Percentiles rank a stretch among this genome's conserved stretches.
Conservation (phyloP, 345 rosid genomes). For the Bruguiera sexangula region DNA sequence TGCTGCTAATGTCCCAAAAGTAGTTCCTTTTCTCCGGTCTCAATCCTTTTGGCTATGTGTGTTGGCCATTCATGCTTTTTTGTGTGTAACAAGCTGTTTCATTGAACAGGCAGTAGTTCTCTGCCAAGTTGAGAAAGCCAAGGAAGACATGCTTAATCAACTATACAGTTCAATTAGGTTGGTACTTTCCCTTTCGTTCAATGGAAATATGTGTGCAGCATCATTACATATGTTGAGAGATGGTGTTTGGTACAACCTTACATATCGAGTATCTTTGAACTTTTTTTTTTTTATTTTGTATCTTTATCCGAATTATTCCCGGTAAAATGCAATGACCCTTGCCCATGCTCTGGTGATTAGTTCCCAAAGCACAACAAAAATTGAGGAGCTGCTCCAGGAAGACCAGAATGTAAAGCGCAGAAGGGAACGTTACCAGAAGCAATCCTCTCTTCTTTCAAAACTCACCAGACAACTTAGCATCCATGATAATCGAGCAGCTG, state of each 20-base stretch:
- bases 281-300: not conserved
- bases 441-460: conserved; percentile 75
- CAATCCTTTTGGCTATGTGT: not conserved
- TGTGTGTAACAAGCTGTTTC: conserved; percentile 13
- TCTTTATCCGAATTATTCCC: not conserved
- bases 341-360: conserved; percentile 31
- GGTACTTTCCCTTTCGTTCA: conserved; percentile 1
- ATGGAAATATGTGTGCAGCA: not conserved
- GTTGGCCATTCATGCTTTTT: conserved; percentile 3
- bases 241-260: not conserved
- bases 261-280: not conserved
- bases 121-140: conserved; percentile 98
- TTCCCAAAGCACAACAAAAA: conserved; percentile 66
- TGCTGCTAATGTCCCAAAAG: conserved; percentile 98
- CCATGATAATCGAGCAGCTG: conserved; percentile 91
- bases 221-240: not conserved
- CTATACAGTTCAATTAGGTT: conserved; percentile 89
- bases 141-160: conserved; percentile 98
- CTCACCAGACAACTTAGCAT: conserved; percentile 79
- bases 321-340: not conserved
- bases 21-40: conserved; percentile 21
- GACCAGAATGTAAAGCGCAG: conserved; percentile 76
- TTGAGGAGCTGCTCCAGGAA: conserved; percentile 88
- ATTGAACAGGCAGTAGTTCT: conserved; percentile 89
- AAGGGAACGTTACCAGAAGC: conserved; percentile 82